Evolutionary conservation across 768 basidiomycete species (phyloP).

Genomic region (Lentinus tigrinus): DNA sequence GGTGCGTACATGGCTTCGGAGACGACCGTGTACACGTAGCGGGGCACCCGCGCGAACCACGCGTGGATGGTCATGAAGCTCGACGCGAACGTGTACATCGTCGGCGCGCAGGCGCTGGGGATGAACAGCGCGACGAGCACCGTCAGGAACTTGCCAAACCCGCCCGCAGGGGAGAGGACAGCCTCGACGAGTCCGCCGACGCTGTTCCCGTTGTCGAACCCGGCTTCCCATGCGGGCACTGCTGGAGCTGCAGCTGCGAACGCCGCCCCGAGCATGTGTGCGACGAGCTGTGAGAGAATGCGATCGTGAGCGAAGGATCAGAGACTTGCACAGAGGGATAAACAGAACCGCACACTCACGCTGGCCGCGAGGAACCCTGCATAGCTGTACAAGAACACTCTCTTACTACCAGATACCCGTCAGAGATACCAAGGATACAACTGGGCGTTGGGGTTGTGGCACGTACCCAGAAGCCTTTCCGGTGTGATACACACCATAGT

Average conservation of each 20-base stretch:
- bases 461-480: slow-evolving; percentile 29
- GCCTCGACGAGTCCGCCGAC: slow-evolving; percentile 45
- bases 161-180: slow-evolving; percentile 37
- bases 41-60: slow-evolving; percentile 37
- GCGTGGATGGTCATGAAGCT: slow-evolving; percentile 40
- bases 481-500: slow-evolving; percentile 49
- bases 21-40: slow-evolving; percentile 45
- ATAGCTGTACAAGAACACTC: slow-evolving; percentile 47
- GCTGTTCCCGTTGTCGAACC: slow-evolving; percentile 37
- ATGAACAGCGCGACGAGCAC: slow-evolving; percentile 53
- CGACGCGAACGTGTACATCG: slow-evolving; percentile 56
- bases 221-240: slow-evolving; percentile 39
- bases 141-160: slow-evolving; percentile 47
- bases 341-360: slow-evolving; percentile 31
- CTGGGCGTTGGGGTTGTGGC: neutral
- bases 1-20: slow-evolving; percentile 42
- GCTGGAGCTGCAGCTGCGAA: slow-evolving; percentile 42
- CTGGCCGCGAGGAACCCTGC: slow-evolving; percentile 42
- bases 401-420: slow-evolving; percentile 25
- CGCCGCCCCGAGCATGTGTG: slow-evolving; percentile 44
- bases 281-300: too few relatives aligned
- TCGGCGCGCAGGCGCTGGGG: slow-evolving; percentile 55
- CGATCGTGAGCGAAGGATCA: neutral
- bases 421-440: neutral
- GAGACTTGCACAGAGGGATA: neutral